phyloP scores from a whole-genome alignment of 768 basidiomycete genomes.

The Tricholoma matsutake region DNA sequence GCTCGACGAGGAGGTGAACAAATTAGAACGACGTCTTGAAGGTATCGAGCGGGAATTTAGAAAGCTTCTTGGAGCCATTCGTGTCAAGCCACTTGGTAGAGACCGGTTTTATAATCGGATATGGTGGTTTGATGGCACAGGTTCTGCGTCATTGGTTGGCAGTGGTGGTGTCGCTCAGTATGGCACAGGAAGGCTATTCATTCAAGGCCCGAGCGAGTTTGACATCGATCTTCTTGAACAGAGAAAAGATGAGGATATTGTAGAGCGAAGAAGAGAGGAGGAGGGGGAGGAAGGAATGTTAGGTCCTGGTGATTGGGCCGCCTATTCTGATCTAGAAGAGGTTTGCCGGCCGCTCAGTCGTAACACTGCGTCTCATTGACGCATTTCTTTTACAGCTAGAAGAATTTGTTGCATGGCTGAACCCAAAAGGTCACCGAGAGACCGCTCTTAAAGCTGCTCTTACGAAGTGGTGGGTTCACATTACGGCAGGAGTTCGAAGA shows the following conservation, averaged over 20 bases:
- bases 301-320: conserved; percentile 83
- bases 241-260: conserved; percentile 56
- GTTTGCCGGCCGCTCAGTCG: conserved; percentile 39
- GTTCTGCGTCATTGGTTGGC: conserved; percentile 74
- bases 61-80: conserved; percentile 77
- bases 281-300: conserved; percentile 79
- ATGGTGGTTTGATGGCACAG: conserved; percentile 99
- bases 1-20: conserved; percentile 85
- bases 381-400: conserved; percentile 55
- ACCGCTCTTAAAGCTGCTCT: conserved; percentile 72
- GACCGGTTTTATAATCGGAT: conserved; percentile 94
- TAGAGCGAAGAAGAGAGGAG: conserved; percentile 63
- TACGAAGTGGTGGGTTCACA: conserved; percentile 81
- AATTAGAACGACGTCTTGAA: conserved; percentile 76
- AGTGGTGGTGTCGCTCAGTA: conserved; percentile 79
- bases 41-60: conserved; percentile 93
- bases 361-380: conserved; percentile 4
- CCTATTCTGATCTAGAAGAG: conserved; percentile 84
- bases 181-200: conserved; percentile 85
- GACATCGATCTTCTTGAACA: conserved; percentile 72
- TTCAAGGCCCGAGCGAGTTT: conserved; percentile 87
- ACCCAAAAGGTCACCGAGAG: conserved; percentile 89
- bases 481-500: conserved; percentile 75
- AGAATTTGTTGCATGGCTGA: conserved; percentile 84
- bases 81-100: conserved; percentile 84